phyloP scores from a whole-genome alignment of 2,329 filamentous ascomycete genomes.

The Thelonectria discophora region DNA sequence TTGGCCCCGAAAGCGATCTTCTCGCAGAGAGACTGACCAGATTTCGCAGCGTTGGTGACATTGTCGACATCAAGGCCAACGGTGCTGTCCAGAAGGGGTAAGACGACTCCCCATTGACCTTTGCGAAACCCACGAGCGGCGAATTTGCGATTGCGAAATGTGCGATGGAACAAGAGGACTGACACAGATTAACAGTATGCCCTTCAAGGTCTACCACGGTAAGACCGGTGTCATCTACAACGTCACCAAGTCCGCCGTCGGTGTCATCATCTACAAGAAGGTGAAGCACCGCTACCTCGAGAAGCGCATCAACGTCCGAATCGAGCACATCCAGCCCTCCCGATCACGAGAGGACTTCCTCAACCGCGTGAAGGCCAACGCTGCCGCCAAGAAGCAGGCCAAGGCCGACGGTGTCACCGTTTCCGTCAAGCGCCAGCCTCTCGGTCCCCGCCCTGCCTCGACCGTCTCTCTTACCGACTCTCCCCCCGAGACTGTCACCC shows the following conservation, averaged over 20 bases:
- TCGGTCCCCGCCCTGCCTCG: conserved; percentile 79
- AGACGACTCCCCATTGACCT: conserved; percentile 49
- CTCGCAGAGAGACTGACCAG: conserved; percentile 53
- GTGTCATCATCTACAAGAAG: conserved; percentile 99
- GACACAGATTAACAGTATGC: conserved; percentile 74
- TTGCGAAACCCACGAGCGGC: conserved; percentile 31
- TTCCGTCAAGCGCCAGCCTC: conserved; percentile 91
- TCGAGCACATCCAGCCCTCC: conserved; percentile 96
- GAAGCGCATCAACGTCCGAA: conserved; percentile 99
- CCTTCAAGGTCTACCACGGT: conserved; percentile 99
- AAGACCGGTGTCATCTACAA: conserved; percentile 99
- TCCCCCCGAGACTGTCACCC: conserved; percentile 89
- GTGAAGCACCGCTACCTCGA: conserved; percentile 99
- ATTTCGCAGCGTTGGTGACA: conserved; percentile 84
- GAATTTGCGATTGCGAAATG: conserved; percentile 26
- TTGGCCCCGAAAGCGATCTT: conserved; percentile 1
- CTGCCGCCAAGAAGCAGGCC: conserved; percentile 89
- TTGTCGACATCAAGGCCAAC: conserved; percentile 98
- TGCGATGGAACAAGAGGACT: conserved; percentile 39
- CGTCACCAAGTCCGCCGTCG: conserved; percentile 97
- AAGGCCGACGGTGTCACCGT: conserved; percentile 88
- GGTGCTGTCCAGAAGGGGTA: conserved; percentile 98
- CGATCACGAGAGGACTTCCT: conserved; percentile 98
- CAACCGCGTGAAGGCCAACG: conserved; percentile 95
- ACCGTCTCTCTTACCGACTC: conserved; percentile 84